Evolutionary conservation across 257 asterid genomes (phyloP).

Genomic region (Ballota nigra): DNA sequence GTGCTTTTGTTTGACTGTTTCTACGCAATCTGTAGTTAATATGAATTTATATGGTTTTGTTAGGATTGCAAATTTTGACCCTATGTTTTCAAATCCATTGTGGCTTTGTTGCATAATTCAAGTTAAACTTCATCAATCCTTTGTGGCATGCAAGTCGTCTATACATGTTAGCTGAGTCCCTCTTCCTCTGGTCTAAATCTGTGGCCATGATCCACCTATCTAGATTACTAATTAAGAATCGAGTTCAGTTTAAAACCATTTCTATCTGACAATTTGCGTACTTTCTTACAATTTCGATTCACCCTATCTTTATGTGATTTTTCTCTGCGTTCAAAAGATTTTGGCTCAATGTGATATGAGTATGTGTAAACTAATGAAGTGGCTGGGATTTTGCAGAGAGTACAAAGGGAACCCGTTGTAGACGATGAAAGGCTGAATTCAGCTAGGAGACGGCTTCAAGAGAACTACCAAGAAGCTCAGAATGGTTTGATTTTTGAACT

Average conservation of each 20-base stretch:
- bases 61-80: neutral
- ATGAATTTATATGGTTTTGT: neutral
- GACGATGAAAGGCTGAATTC: slow-evolving; percentile 81
- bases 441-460: slow-evolving; percentile 92
- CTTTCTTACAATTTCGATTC: neutral
- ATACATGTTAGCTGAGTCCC: neutral
- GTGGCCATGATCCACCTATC: neutral
- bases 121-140: neutral
- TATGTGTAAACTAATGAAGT: slow-evolving; percentile 15
- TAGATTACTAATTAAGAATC: neutral
- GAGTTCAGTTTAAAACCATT: neutral
- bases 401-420: slow-evolving; percentile 46
- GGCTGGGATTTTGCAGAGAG: slow-evolving; percentile 57
- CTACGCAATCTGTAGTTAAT: neutral
- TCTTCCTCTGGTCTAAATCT: neutral
- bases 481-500: slow-evolving; percentile 62
- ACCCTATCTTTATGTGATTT: neutral
- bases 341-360: neutral
- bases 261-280: neutral
- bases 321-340: neutral
- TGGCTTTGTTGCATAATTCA: neutral
- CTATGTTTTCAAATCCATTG: neutral
- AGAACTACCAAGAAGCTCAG: slow-evolving; percentile 95
- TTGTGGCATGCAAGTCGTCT: neutral
- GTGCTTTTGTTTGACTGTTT: neutral